Base-by-base conservation (phyloP, 805 yeast genomes). In the Barnettozyma populi region DNA sequence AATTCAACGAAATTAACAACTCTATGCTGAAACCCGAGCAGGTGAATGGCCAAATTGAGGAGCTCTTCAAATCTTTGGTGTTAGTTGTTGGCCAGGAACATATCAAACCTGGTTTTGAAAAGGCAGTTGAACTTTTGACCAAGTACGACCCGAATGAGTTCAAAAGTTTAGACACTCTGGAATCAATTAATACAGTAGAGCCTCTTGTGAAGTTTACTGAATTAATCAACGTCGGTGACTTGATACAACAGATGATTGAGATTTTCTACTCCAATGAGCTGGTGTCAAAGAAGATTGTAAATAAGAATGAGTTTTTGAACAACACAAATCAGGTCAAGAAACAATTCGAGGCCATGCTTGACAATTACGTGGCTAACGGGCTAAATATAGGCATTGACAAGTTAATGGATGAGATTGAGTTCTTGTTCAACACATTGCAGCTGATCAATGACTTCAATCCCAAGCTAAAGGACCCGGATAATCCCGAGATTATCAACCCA, bases 381-480 rank as follows among this genome's bases (percentile, higher is more conserved):
- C 72, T 94, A 27, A 90, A 89, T 57, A 77, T 86, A n/a, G 96
- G 97, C 37, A 89, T 94, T 31, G 95, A 87, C 51, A 90, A 90
- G 9, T 72, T 94, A 35, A 82, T 90, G 66, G 84, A 79, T 55
- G 96, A 92, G 61, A 79, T 90, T 18, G 87, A 85, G 45, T 75
- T 75, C 52, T 71, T 79, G 4, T 79, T 75, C 52, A 70, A 73
- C 36, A 75, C 81, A 0, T 67, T 71, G 29, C 85, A 83, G 55
- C 64, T 76, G 4, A 81, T 80, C 7, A 69, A 76, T 7, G 90
- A 84, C 54, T 90, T 78, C 64, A 74, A 78, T 49, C 87, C 89
- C 1, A 61, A 60, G 19, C 7, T 44, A 20, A 44, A 47, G 35
- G 56, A 59, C 19, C 48, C 44, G 10, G 46, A 52, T 5, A 46